Base-by-base conservation (phyloP, 2,329 filamentous ascomycete species). In the Dryadomyces sulphureus region DNA sequence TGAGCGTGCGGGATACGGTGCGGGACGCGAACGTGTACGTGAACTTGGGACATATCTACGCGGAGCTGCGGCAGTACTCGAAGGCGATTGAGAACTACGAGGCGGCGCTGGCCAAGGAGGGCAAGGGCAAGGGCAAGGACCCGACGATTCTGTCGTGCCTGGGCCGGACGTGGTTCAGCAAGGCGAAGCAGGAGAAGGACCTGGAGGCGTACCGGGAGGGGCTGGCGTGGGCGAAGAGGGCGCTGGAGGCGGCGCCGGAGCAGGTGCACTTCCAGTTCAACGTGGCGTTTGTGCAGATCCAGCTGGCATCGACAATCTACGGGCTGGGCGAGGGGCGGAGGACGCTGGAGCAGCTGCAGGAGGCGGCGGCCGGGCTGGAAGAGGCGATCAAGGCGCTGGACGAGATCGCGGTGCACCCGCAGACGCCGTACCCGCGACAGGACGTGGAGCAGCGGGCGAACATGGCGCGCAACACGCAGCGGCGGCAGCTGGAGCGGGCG, bases 41-140 rank as follows among this genome's bases (percentile, higher is more conserved):
- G 59, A 98, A 98, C 60, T 71, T 98, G 25, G 92, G 92, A 0
- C 92, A 98, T 60, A 82, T 93, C 48, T 94, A 88, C 60, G 81
- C 83, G 40, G 92, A 98, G 63, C 66, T 95, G 46, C 83, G 84
- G 56, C 93, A 98, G 58, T 96, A 81, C 62, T 77, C 80, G 19
- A 87, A 93, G 54, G 88, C 89, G 0, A 93, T 96, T 53, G 92
- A 98, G 63, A 87, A 82, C 67, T 98, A 98, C 61, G 92, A 98
- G 62, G 73, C 76, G 45, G 89, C 89, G 0, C 68, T 94, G 35
- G 74, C 79, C 17, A 88, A 85, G 58, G 85, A 90, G 53, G 77
- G 82, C 52, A 81, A 84, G 53, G 77, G 83, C 52, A 81, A 83
- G 54, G 59, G 64, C 14, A 79, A 83, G 53, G 87, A 95, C 55